Base-by-base conservation (phyloP, 2,329 filamentous ascomycete genomes). In the Plenodomus tracheiphilus region DNA sequence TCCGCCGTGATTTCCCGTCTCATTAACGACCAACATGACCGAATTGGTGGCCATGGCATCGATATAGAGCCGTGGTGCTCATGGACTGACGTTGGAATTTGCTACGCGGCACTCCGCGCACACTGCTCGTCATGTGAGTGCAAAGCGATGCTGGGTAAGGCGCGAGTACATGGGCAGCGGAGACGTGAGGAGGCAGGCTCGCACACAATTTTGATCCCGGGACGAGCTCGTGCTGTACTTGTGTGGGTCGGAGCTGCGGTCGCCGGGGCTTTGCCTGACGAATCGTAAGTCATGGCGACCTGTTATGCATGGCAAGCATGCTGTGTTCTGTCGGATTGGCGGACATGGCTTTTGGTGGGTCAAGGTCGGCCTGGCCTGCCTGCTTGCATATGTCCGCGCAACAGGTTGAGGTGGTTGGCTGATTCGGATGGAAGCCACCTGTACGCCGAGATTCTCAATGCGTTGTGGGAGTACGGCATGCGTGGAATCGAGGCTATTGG, bases 171-270 rank as follows among this genome's bases (percentile, higher is more conserved):
- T 66, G 61, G 61, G 49, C 50, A 57, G 65, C 55, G 61, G 66
- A 65, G 64, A 61, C 47, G 46, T 58, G 60, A 53, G 54, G 53
- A 53, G 50, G 55, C 50, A 59, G 61, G 56, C 63, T 68, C 66
- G 66, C 69, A 71, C 66, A 59, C 54, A 70, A 70, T 68, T 70
- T 71, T 71, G 68, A 66, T 70, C 68, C 64, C 65, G 65, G 63
- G 68, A 70, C 64, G 62, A 61, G 59, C 54, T 49, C 51, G 48
- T 51, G 60, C 63, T 71, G 68, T 70, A 66, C 65, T 63, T 63
- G 49, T 62, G 68, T 71, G 67, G 66, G 66, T 59, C 68, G 56
- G 59, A 53, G 57, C 49, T 55, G 60, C 61, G 62, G 66, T 66
- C 54, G 52, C 61, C 56, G 61, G 58, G 51, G 61, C 51, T 52